Conservation (phyloP, 1,284 basidiomycete genomes). For the Pseudozyma thailandica region DNA sequence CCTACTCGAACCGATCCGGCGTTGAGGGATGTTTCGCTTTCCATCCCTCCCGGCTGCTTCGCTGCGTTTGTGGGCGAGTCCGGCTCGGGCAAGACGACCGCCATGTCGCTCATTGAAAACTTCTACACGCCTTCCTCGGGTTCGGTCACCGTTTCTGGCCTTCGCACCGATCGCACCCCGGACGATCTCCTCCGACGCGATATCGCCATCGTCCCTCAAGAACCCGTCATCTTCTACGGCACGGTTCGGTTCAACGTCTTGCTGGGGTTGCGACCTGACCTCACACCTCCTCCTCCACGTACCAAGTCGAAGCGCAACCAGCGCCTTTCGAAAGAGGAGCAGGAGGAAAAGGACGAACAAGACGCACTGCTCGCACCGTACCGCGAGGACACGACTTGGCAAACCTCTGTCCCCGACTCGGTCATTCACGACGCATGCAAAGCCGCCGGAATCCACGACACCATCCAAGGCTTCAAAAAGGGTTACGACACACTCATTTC, state of each 20-base stretch:
- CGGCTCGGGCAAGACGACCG: slow-evolving; percentile 63
- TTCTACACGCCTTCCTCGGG: slow-evolving; percentile 77
- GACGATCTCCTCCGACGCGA: slow-evolving; percentile 53
- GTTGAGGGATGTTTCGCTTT: slow-evolving; percentile 50
- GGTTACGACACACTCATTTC: slow-evolving; percentile 77
- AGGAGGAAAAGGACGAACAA: slow-evolving; percentile 61
- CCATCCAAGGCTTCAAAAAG: slow-evolving; percentile 88
- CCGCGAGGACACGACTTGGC: slow-evolving; percentile 21
- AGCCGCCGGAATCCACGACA: slow-evolving; percentile 72
- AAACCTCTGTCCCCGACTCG: slow-evolving; percentile 10
- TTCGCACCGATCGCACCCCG: slow-evolving; percentile 90
- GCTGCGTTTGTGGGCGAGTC: slow-evolving; percentile 71
- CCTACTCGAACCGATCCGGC: slow-evolving; percentile 44
- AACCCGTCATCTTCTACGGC: slow-evolving; percentile 73
- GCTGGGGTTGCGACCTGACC: slow-evolving; percentile 38
- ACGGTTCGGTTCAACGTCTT: slow-evolving; percentile 47
- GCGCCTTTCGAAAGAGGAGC: slow-evolving; percentile 17
- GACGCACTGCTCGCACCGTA: slow-evolving; percentile 28
- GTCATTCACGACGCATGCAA: slow-evolving; percentile 15
- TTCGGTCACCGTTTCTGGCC: slow-evolving; percentile 78
- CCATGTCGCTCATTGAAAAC: slow-evolving; percentile 69
- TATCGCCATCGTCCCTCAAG: slow-evolving; percentile 59
- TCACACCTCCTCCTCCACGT: slow-evolving; percentile 7
- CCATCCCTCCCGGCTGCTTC: slow-evolving; percentile 49
- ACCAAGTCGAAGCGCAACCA: background rate